phyloP scores from a whole-genome alignment of 148 eudicot species.

The Vaccinium corymbosum region DNA sequence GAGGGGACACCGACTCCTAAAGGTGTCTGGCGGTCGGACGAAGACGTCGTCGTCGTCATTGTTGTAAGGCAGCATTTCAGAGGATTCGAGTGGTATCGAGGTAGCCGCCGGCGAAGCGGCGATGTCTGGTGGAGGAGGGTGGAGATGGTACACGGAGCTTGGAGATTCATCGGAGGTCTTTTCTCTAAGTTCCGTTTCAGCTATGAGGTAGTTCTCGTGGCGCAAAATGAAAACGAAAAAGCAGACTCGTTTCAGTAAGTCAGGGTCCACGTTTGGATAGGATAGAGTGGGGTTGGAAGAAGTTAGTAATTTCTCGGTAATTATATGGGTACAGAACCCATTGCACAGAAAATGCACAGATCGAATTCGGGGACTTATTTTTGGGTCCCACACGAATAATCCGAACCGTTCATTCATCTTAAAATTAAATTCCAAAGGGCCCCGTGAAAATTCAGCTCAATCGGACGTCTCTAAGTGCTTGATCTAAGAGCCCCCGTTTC shows the following conservation, averaged over 20 bases:
- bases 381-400: no score
- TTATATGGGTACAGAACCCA: no score
- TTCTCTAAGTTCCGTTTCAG: neutral
- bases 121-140: slow-evolving; percentile 33
- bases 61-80: slow-evolving; percentile 29
- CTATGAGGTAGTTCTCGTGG: neutral
- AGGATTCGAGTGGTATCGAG: slow-evolving; percentile 16
- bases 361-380: no score
- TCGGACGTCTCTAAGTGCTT: no score
- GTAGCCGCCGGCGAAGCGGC: slow-evolving; percentile 26
- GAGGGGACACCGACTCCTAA: slow-evolving; percentile 31
- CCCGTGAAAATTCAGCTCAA: no score
- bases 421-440: no score
- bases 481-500: no score
- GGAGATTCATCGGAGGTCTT: slow-evolving; percentile 36
- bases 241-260: neutral
- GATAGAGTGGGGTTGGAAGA: no score
- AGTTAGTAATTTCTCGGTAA: no score
- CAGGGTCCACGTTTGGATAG: neutral
- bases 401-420: no score
- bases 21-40: slow-evolving; percentile 43
- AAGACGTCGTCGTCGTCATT: slow-evolving; percentile 28
- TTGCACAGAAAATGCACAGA: no score
- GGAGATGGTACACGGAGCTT: slow-evolving; percentile 26
- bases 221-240: neutral